Evolutionary conservation across 441 rosid species (phyloP).

Genomic region (Pelargonium australe): DNA sequence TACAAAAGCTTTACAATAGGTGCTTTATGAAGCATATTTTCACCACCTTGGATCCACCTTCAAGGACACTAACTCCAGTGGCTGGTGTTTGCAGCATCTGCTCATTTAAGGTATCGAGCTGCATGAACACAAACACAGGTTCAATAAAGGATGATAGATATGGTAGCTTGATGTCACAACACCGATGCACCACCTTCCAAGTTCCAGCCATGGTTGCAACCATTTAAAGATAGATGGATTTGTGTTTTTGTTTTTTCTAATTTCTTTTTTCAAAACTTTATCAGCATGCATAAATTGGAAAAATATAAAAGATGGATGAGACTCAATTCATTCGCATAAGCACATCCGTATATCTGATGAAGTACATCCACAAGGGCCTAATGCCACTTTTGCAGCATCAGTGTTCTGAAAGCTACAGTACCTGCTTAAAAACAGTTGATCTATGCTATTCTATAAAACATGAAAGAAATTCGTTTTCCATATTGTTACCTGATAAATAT

Average conservation of each 20-base stretch:
- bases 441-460: neutral
- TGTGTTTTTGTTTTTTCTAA: neutral
- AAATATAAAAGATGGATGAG: slow-evolving; percentile 6
- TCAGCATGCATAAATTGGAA: slow-evolving; percentile 6
- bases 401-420: slow-evolving; percentile 5
- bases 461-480: slow-evolving; percentile 5
- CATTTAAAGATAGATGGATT: neutral
- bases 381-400: slow-evolving; percentile 5
- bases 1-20: slow-evolving; percentile 7
- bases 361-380: slow-evolving; percentile 1
- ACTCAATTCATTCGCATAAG: neutral
- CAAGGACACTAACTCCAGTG: slow-evolving; percentile 21
- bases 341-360: neutral
- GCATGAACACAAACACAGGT: slow-evolving; percentile 22
- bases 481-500: slow-evolving; percentile 65
- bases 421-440: slow-evolving; percentile 7
- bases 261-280: neutral
- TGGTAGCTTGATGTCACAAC: slow-evolving; percentile 10
- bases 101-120: slow-evolving; percentile 82
- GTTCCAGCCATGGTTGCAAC: slow-evolving; percentile 3
- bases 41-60: slow-evolving; percentile 31
- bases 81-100: slow-evolving; percentile 38
- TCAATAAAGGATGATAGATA: neutral
- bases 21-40: slow-evolving; percentile 6
- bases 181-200: neutral